Evolutionary conservation across 306 rosid genomes (phyloP).

Genomic region (Alnus rubra): DNA sequence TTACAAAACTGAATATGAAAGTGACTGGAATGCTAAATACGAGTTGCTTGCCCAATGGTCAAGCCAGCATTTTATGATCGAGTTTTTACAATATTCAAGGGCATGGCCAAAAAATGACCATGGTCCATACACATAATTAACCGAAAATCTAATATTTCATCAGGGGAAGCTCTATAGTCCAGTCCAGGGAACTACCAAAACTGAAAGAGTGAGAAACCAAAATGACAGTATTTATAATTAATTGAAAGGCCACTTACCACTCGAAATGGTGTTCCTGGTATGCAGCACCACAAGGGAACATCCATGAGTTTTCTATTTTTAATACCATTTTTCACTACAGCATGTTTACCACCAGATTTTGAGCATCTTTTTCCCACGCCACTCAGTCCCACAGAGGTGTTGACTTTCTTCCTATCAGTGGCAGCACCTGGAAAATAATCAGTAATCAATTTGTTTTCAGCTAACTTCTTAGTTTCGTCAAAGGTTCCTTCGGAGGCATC

Average conservation of each 20-base stretch:
- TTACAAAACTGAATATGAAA: background rate
- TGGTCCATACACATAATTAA: background rate
- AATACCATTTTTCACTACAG: slow-evolving; percentile 33
- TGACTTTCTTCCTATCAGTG: slow-evolving; percentile 49
- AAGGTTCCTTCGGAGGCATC: slow-evolving; percentile 42
- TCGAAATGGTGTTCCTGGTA: slow-evolving; percentile 88
- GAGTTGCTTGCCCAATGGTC: slow-evolving; percentile 19
- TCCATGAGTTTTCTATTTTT: slow-evolving; percentile 55
- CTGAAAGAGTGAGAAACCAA: background rate
- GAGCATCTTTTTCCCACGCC: slow-evolving; percentile 32
- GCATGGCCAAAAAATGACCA: background rate
- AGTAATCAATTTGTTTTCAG: slow-evolving; percentile 76
- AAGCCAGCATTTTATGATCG: slow-evolving; percentile 20
- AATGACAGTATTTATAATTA: slow-evolving; percentile 15
- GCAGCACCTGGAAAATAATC: slow-evolving; percentile 72
- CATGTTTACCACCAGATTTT: slow-evolving; percentile 43
- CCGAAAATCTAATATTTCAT: background rate
- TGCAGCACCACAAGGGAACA: slow-evolving; percentile 79
- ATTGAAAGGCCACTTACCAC: slow-evolving; percentile 61
- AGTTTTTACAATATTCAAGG: background rate
- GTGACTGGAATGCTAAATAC: slow-evolving; percentile 20
- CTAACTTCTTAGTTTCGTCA: slow-evolving; percentile 47
- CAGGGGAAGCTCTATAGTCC: slow-evolving; percentile 1
- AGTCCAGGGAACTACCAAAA: background rate
- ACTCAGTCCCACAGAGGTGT: slow-evolving; percentile 33